Evolutionary conservation across 2,329 filamentous ascomycete genomes (phyloP), one percentile per base, ranked within the genome.

Genomic region (Trichoderma sp.): DNA sequence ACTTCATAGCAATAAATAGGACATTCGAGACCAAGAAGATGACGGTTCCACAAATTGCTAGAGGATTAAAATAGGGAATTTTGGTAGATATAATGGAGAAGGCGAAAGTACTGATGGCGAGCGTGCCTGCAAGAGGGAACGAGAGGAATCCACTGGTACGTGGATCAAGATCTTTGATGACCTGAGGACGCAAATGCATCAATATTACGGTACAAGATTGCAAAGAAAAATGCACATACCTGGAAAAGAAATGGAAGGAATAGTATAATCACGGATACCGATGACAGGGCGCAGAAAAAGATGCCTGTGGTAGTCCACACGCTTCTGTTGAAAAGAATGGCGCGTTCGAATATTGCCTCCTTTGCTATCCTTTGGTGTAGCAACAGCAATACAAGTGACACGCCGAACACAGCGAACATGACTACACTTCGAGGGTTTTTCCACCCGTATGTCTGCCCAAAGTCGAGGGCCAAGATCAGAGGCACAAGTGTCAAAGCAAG

Each of bases 81-180:
- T 57, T 39, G 6, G 47, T 68, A 39, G 65, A 55, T 7, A 68
- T n/a, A n/a, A 68, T 26, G 50, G 65, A 68, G 50, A 68, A 68
- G 30, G 57, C 11, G 15, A 57, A 68, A 15, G 65, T 68, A 17
- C 47, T 57, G 12, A 68, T 32, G 43, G 65, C 65, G 15, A 68
- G 28, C 3, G 26, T 57, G 17, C 43, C 65, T 3, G 53, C 65
- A 2, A 68, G 39, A 36, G 65, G 65, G 15, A 68, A 58, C 5
- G 65, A 62, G 8, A 62, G 34, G 2, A 62, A 43, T 4, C 59
- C 59, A 43, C 59, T 62, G 7, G 59, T 39, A 9, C 34, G 59
- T 26, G 59, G 32, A 12, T 43, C 11, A 28, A 62, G 59, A 26
- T 62, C 59, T 43, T 43, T 62, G 32, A 62, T 23, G 2, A 62